Conservation (phyloP, 257 asterid species). For the Petunia axillaris region DNA sequence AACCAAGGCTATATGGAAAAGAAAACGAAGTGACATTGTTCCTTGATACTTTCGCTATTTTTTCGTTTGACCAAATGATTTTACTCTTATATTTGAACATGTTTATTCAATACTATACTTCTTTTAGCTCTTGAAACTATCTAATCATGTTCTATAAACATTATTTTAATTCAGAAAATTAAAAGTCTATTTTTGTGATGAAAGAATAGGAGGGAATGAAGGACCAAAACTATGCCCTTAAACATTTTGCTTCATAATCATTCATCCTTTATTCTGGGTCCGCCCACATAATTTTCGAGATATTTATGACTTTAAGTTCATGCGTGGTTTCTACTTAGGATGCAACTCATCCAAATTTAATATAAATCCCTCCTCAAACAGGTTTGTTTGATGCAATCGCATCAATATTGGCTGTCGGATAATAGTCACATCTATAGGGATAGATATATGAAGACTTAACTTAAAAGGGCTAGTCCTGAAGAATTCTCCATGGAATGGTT, state of each 20-base stretch:
- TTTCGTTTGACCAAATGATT: neutral
- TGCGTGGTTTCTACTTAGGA: neutral
- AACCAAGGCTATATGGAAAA: neutral
- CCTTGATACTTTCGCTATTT: neutral
- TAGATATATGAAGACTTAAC: neutral
- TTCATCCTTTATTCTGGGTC: neutral
- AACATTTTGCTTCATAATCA: neutral
- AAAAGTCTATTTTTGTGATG: no score
- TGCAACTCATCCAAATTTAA: neutral
- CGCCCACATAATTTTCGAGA: neutral
- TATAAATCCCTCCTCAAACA: neutral
- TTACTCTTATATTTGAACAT: neutral
- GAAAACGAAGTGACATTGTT: neutral
- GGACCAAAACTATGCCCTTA: no score
- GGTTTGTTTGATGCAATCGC: constrained; percentile 14
- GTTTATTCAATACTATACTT: neutral
- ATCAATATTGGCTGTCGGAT: neutral
- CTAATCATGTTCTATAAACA: no score
- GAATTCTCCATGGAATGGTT: neutral
- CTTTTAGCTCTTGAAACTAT: neutral
- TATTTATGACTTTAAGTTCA: neutral
- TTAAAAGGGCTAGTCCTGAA: neutral
- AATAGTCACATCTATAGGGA: neutral
- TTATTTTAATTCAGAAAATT: no score
- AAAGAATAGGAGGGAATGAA: no score